phyloP scores from a whole-genome alignment of 1,284 basidiomycete genomes.

The Moniliella sp. region DNA sequence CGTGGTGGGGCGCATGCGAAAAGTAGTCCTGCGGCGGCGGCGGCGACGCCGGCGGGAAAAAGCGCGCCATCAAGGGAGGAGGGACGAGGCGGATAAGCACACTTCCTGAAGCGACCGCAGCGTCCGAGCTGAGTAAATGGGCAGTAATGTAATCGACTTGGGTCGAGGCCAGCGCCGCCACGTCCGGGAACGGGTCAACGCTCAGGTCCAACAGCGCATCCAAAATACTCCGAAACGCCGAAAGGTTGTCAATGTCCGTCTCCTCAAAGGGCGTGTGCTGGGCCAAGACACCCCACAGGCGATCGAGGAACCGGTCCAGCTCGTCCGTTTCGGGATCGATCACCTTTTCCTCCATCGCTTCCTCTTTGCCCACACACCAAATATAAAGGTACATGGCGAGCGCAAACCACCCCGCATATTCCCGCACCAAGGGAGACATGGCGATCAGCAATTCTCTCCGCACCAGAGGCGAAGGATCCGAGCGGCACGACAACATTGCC shows the following conservation, averaged over 20 bases:
- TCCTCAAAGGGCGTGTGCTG: constrained; percentile 47
- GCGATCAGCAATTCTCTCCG: constrained; percentile 79
- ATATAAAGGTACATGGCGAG: constrained; percentile 88
- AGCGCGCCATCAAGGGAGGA: no score
- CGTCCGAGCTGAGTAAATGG: constrained; percentile 64
- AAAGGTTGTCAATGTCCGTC: constrained; percentile 53
- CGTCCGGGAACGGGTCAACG: constrained; percentile 76
- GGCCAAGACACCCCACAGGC: constrained; percentile 48
- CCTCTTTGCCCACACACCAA: no score
- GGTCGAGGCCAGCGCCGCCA: constrained; percentile 68
- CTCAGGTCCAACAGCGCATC: constrained; percentile 71
- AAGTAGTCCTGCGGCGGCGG: no score
- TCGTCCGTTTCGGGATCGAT: no score
- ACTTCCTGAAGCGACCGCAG: no score
- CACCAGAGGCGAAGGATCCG: constrained; percentile 86
- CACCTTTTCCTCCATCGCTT: no score
- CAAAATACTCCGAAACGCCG: constrained; percentile 78
- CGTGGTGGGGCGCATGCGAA: no score
- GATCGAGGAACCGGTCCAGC: no score
- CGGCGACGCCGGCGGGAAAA: no score
- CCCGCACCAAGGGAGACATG: constrained; percentile 71
- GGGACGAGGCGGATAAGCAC: no score
- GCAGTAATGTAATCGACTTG: constrained; percentile 81
- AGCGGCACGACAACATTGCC: constrained; percentile 49
- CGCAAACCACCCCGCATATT: constrained; percentile 87